Base-by-base conservation (phyloP, 75 land plant genomes). In the Larix kaempferi region DNA sequence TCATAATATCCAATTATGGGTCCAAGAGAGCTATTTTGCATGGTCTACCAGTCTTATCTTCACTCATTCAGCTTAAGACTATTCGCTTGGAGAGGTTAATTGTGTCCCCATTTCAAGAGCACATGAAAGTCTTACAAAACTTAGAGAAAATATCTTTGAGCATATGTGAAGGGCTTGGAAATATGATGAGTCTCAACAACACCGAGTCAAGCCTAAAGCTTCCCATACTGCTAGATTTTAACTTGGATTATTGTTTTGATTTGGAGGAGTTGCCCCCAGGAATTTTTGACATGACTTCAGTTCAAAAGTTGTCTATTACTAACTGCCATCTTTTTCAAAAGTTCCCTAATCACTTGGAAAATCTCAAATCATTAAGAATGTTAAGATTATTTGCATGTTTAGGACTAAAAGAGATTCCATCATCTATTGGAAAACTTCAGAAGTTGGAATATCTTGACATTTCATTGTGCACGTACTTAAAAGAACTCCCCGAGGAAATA, bases 51-150 rank as follows among this genome's bases (percentile, higher is more conserved):
- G 84, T 74, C 0, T 84, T 88, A 44, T 22, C 82, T 19, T 76
- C 79, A 10, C 57, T 90, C 35, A 33, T 67, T 15, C 83, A 78
- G 44, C 62, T 90, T 71, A 77, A 82, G 23, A 86, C 84, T 82
- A 81, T 88, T 23, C 84, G 86, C 90, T 77, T 90, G 19, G 92
- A 90, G 66, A 86, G 75, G 57, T 74, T 90, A 2, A 74, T 62
- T 2, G 19, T 88, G 12, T 78, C 92, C 26, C 82, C 76, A 23
- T 23, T 86, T 12, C 64, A 57, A 3, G 44, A 41, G 71, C 33
- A 82, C 22, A 75, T 73, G 23, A 41, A 67, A 5, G 79, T 79
- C 72, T 55, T 84, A 11, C 69, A 29, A 13, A 79, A 77, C n/a
- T 37, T 90, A 57, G 58, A 60, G 56, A 90, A 86, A 61, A 15